A percentile compares a stretch with the other conserved stretches of the same genome.
These are phyloP conservation scores for Pleurotus ostreatus DNA, from an alignment of 768 basidiomycete species.

Conservation along the genomic window DNA sequence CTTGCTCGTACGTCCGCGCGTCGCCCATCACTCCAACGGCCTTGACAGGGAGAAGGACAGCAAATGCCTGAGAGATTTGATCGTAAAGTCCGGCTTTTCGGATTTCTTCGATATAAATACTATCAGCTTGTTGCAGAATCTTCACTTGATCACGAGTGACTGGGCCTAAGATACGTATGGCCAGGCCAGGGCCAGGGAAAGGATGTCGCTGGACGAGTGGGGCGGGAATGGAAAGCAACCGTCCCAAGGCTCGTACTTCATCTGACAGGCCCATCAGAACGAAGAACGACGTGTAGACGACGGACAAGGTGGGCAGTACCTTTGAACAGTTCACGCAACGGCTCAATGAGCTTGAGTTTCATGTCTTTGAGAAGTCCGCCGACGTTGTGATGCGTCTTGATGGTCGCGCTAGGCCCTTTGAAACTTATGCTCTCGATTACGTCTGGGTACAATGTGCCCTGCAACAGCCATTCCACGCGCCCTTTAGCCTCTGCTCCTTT, in stretches of 20 bases:
- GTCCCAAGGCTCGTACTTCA: constrained; percentile 91
- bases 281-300: neutral
- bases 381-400: constrained; percentile 99
- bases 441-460: constrained; percentile 97
- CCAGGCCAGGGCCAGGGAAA: constrained; percentile 97
- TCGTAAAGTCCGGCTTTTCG: constrained; percentile 89
- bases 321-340: constrained; percentile 96
- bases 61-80: constrained; percentile 94
- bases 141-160: constrained; percentile 92
- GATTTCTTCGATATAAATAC: constrained; percentile 97
- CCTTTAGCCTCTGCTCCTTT: constrained; percentile 75
- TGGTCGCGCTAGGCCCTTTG: constrained; percentile 97
- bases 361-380: constrained; percentile 95
- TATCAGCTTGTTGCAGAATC: constrained; percentile 88
- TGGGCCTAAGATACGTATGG: constrained; percentile 95
- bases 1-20: constrained; percentile 93
- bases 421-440: constrained; percentile 99
- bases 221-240: constrained; percentile 85
- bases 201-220: constrained; percentile 95
- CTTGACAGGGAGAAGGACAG: constrained; percentile 89
- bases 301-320: constrained; percentile 42
- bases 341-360: constrained; percentile 98
- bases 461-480: constrained; percentile 93
- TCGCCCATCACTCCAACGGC: constrained; percentile 99
- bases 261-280: constrained; percentile 43